Percentiles rank a stretch among this genome's conserved stretches.
Evolutionary conservation across 202 grass and related monocot genomes (phyloP).

Genomic region (Digitaria exilis): DNA sequence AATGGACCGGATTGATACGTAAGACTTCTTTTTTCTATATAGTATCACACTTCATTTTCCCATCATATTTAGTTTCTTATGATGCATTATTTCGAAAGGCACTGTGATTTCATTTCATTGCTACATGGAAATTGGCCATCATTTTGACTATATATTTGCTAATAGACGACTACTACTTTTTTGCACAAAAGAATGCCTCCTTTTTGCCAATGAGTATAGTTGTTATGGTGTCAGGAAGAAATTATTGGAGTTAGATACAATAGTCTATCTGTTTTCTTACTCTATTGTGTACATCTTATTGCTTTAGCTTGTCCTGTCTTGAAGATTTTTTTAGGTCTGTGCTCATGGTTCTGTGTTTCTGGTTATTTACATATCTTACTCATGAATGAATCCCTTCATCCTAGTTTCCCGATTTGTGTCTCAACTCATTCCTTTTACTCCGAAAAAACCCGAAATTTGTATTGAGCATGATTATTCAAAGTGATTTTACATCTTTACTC

Average conservation of each 20-base stretch:
- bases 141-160: conserved; percentile 19
- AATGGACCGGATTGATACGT: conserved; percentile 92
- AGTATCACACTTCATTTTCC: background rate
- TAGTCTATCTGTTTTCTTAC: background rate
- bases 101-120: conserved; percentile 8
- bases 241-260: background rate
- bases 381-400: background rate
- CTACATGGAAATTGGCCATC: background rate
- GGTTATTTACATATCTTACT: background rate
- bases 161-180: background rate
- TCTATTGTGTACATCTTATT: background rate
- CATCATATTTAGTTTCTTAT: conserved; percentile 11
- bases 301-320: background rate
- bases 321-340: background rate
- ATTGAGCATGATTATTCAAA: background rate
- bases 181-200: background rate
- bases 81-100: conserved; percentile 16
- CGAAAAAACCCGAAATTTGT: background rate
- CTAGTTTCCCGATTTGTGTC: background rate
- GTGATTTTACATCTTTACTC: background rate
- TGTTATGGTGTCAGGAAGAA: background rate
- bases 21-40: too few relatives aligned
- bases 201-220: conserved; percentile 19
- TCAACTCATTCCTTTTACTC: background rate
- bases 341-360: background rate